A percentile compares a stretch with the other conserved stretches of the same genome.
Evolutionary conservation across 805 yeast species (phyloP).

Genomic region (Pachysolen tannophilus): DNA sequence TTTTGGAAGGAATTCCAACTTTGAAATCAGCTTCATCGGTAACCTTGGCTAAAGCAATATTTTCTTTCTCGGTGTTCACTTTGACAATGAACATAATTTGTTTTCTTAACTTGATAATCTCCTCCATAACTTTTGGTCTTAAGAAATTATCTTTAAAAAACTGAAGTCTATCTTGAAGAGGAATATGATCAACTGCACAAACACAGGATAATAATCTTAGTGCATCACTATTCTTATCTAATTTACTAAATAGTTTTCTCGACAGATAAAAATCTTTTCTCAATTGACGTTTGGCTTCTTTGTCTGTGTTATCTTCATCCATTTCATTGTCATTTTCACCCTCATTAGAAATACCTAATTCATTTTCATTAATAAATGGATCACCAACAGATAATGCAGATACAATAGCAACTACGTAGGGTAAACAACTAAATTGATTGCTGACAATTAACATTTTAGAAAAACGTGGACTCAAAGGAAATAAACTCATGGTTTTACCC

Average conservation of each 20-base stretch:
- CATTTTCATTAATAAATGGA: slow-evolving; percentile 73
- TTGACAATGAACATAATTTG: slow-evolving; percentile 76
- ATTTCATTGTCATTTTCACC: slow-evolving; percentile 29
- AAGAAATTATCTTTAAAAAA: slow-evolving; percentile 60
- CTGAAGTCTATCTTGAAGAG: slow-evolving; percentile 31
- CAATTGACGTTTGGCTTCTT: slow-evolving; percentile 30
- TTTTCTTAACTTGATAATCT: slow-evolving; percentile 68
- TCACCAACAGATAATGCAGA: slow-evolving; percentile 92
- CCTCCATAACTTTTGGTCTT: slow-evolving; percentile 77
- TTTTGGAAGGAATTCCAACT: slow-evolving; percentile 57
- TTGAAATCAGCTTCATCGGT: slow-evolving; percentile 34
- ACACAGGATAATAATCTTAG: slow-evolving; percentile 70
- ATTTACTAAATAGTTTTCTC: slow-evolving; percentile 48
- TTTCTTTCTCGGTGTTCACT: slow-evolving; percentile 51
- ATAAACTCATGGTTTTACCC: slow-evolving; percentile 80
- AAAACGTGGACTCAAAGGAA: slow-evolving; percentile 91
- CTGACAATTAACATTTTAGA: slow-evolving; percentile 86
- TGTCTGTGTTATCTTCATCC: slow-evolving; percentile 25
- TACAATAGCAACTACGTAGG: slow-evolving; percentile 85
- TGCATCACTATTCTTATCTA: slow-evolving; percentile 73
- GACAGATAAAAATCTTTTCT: slow-evolving; percentile 51
- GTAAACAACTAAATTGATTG: slow-evolving; percentile 77
- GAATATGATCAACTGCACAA: slow-evolving; percentile 80
- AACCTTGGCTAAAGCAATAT: slow-evolving; percentile 37
- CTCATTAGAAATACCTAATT: slow-evolving; percentile 47